These are phyloP conservation scores for slime mould (Dictyostelium discoideum) DNA, from an alignment of 78 protist genomes.

Conservation along the genomic window dicty_2.7 NC_007089.4:2477501-2478000, in stretches of 20 bases:
- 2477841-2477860: slow-evolving; percentile 84
- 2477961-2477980: background rate
- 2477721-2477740: slow-evolving; percentile 61
- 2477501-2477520: background rate
- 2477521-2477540: slow-evolving; percentile 13
- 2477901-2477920: slow-evolving; percentile 41
- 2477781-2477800: background rate
- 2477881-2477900: background rate
- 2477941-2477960: slow-evolving; percentile 35
- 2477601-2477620: slow-evolving; percentile 68
- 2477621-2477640: slow-evolving; percentile 31
- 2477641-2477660: background rate
- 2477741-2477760: slow-evolving; percentile 63
- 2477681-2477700: slow-evolving; percentile 14
- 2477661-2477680: slow-evolving; percentile 29
- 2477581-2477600: slow-evolving; percentile 21
- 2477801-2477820: slow-evolving; percentile 34
- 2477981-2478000: slow-evolving; percentile 39
- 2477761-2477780: slow-evolving; percentile 57
- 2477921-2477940: background rate
- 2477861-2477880: slow-evolving; percentile 67
- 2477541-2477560: slow-evolving; percentile 52
- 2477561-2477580: slow-evolving; percentile 35
- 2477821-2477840: slow-evolving; percentile 60
- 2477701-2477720: slow-evolving; percentile 64